Evolutionary conservation across 1,284 basidiomycete species (phyloP).

Genomic region (Sanghuangporus baumii): DNA sequence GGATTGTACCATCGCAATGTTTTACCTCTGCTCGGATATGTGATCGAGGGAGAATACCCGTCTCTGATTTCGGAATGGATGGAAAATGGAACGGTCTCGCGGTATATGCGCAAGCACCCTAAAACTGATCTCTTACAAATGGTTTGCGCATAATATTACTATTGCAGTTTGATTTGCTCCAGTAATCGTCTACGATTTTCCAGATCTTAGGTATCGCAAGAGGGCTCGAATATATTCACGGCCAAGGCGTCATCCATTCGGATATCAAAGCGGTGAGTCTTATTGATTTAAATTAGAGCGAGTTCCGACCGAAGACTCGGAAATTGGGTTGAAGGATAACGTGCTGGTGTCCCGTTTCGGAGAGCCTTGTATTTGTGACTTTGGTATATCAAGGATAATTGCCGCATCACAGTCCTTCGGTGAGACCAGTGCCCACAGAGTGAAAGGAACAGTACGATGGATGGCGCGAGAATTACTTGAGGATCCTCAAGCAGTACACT

Average conservation of each 20-base stretch:
- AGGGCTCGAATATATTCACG: conserved; percentile 8
- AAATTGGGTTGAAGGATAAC: conserved; percentile 2
- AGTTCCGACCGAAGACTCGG: neutral
- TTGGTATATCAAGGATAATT: conserved; percentile 11
- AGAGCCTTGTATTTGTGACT: conserved; percentile 7
- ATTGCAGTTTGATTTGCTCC: neutral
- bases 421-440: neutral
- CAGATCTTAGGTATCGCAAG: conserved; percentile 2
- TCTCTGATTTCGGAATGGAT: conserved; percentile 17
- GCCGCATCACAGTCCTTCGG: neutral
- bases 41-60: conserved; percentile 10
- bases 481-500: neutral
- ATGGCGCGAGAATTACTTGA: conserved; percentile 10
- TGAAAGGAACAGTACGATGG: conserved; percentile 3
- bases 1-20: conserved; percentile 10
- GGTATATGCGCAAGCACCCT: conserved; percentile 1
- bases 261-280: conserved; percentile 14
- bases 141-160: neutral
- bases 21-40: conserved; percentile 15
- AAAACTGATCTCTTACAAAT: conserved; percentile 1
- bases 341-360: conserved; percentile 1
- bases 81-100: conserved; percentile 13
- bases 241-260: conserved; percentile 9
- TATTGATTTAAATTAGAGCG: neutral
- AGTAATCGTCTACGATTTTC: neutral